Evolutionary conservation across 129 eudicot genomes (phyloP).

Genomic region (Saussurea involucrata): DNA sequence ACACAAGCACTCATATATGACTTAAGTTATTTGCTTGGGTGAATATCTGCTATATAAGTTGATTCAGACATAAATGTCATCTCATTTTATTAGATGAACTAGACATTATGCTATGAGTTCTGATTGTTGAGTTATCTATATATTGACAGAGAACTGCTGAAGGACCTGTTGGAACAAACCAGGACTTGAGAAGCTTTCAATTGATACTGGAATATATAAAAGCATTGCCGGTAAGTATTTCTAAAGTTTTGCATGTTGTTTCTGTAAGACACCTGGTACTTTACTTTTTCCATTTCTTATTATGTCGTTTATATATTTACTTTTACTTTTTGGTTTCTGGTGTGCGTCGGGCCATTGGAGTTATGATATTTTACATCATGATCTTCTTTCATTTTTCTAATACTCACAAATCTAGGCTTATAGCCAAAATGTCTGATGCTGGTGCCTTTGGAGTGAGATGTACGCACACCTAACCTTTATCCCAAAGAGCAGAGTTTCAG

Average conservation of each 20-base stretch:
- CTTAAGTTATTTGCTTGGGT: not conserved
- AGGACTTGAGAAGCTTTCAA: slow-evolving; percentile 91
- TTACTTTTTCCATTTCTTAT: not conserved
- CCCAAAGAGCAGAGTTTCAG: not conserved
- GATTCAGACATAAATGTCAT: not conserved
- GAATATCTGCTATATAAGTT: not conserved
- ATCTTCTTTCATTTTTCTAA: not conserved
- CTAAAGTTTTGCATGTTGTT: not conserved
- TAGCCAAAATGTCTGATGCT: not conserved
- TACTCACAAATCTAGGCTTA: not conserved
- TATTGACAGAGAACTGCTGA: slow-evolving; percentile 64
- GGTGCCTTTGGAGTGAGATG: not conserved
- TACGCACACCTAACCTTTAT: not conserved
- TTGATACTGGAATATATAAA: slow-evolving; percentile 84
- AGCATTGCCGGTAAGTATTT: slow-evolving; percentile 84
- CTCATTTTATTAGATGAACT: not conserved
- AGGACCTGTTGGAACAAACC: slow-evolving; percentile 55
- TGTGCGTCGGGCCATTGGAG: not conserved
- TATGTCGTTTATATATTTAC: not conserved
- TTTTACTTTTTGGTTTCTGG: not conserved
- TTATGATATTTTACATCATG: not conserved
- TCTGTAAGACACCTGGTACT: not conserved
- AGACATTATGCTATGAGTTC: slow-evolving; percentile 9
- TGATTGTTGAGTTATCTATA: slow-evolving; percentile 8
- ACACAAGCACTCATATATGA: too few relatives aligned